Evolutionary conservation across 163 green algal species (phyloP).

Genomic region (Scenedesmus sp.): DNA sequence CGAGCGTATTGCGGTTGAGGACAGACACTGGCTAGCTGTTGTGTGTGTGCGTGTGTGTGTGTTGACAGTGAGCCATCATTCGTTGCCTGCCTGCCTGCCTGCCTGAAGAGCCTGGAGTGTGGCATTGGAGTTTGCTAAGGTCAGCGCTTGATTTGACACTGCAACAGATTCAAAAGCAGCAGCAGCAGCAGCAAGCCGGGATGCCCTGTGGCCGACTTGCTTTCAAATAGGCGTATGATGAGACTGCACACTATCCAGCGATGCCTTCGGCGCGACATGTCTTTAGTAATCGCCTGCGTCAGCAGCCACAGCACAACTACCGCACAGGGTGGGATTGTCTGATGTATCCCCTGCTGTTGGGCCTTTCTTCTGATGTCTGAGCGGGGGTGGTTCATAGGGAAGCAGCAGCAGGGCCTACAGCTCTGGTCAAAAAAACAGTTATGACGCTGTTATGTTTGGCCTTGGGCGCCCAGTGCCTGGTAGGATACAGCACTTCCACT

Average conservation of each 20-base stretch:
- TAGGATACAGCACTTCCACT: not conserved
- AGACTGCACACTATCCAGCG: not conserved
- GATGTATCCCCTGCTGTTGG: not conserved
- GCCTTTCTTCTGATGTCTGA: not conserved
- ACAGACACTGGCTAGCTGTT: not conserved
- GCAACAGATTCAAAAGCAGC: not conserved
- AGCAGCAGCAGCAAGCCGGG: not conserved
- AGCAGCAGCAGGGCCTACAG: not conserved
- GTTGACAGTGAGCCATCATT: not conserved
- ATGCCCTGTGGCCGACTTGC: constrained; percentile 5
- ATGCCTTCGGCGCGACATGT: not conserved
- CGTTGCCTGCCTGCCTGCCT: not conserved
- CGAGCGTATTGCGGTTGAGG: not conserved
- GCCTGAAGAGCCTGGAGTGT: not conserved
- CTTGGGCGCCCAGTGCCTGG: not conserved
- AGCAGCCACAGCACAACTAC: not conserved
- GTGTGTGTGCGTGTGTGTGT: not conserved
- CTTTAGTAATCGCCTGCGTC: not conserved
- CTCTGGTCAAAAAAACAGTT: not conserved
- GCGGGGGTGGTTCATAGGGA: not conserved
- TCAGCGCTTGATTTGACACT: not conserved
- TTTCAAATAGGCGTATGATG: not conserved
- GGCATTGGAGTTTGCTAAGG: not conserved
- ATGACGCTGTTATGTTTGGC: not conserved
- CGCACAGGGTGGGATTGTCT: not conserved